A percentile compares a stretch with the other conserved stretches of the same genome.
Conservation (phyloP, 2,329 filamentous ascomycete species). For the Aspergillus pseudoterreus region DNA sequence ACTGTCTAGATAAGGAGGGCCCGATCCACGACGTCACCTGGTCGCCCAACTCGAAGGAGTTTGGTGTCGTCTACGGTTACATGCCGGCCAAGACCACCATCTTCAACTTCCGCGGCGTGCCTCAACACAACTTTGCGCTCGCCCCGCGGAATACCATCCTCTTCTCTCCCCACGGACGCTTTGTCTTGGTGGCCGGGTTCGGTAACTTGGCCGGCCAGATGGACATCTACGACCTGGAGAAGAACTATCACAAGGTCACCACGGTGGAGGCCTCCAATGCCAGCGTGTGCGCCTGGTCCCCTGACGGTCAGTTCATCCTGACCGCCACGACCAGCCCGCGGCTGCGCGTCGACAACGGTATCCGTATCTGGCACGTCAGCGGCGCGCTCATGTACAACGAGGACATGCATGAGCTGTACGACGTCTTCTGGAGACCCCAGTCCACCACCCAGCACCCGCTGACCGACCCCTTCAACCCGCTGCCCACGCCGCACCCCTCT, state of each 20-base stretch:
- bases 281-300: conserved; percentile 95
- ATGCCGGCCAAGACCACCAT: conserved; percentile 99
- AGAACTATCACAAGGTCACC: conserved; percentile 86
- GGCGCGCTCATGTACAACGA: conserved; percentile 91
- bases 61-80: conserved; percentile 94
- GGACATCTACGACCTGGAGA: conserved; percentile 94
- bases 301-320: conserved; percentile 91
- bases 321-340: conserved; percentile 97
- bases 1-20: conserved; percentile 75
- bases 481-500: conserved; percentile 77
- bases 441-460: conserved; percentile 57
- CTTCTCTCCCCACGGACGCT: conserved; percentile 90
- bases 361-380: conserved; percentile 90
- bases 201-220: conserved; percentile 97
- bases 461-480: conserved; percentile 67
- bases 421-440: conserved; percentile 82
- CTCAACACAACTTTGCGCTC: conserved; percentile 80
- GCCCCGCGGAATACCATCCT: conserved; percentile 89
- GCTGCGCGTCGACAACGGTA: conserved; percentile 91
- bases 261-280: conserved; percentile 95
- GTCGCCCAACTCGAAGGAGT: conserved; percentile 97
- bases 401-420: conserved; percentile 91
- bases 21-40: conserved; percentile 98
- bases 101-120: conserved; percentile 83
- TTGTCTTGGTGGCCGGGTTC: conserved; percentile 91